phyloP scores from a whole-genome alignment of 139 green algal genomes.

The Picochlorum sp. region DNA sequence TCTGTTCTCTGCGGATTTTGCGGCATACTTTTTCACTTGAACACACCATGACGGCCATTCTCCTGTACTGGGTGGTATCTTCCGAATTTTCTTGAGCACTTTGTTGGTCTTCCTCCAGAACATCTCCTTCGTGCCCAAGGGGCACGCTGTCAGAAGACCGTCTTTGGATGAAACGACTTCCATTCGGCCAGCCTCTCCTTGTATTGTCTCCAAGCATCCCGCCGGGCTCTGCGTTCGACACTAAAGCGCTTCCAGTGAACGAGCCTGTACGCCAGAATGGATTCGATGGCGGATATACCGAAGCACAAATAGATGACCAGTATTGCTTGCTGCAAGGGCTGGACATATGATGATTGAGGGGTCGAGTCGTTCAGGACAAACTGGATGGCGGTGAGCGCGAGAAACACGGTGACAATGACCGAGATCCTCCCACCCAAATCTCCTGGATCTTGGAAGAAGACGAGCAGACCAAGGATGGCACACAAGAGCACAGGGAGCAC shows the following conservation, averaged over 20 bases:
- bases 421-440: constrained; percentile 22
- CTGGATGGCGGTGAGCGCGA: constrained; percentile 9
- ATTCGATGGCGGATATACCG: not conserved
- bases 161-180: not conserved
- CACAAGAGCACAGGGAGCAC: constrained; percentile 25
- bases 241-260: not conserved
- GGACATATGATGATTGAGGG: constrained; percentile 5
- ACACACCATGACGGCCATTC: no score
- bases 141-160: no score
- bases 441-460: constrained; percentile 17
- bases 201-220: not conserved
- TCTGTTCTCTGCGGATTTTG: not conserved
- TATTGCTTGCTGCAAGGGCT: constrained; percentile 3
- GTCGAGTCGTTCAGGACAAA: constrained; percentile 1
- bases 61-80: no score
- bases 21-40: not conserved
- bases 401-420: constrained; percentile 29
- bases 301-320: not conserved
- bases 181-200: not conserved
- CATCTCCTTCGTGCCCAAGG: no score
- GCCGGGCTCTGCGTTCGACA: not conserved
- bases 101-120: no score
- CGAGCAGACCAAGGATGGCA: constrained; percentile 16
- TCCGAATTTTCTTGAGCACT: no score
- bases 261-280: not conserved